Percentiles rank a stretch among this genome's conserved stretches.
Conservation (phyloP, 2,329 filamentous ascomycete genomes). For the Microsporum canis region DNA sequence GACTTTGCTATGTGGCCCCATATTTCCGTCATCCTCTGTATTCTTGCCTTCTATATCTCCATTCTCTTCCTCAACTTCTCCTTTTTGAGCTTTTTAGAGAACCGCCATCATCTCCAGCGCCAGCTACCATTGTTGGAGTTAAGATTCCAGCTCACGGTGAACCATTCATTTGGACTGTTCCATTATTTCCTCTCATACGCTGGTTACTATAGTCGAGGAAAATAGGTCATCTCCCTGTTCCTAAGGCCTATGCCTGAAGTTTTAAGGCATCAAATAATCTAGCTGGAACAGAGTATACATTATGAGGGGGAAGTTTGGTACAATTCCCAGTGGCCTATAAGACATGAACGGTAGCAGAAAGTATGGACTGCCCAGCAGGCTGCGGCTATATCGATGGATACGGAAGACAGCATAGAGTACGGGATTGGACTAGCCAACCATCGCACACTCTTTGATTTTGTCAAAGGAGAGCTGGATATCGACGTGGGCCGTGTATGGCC, state of each 20-base stretch:
- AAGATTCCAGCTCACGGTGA: too few relatives aligned
- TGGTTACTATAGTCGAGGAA: neutral
- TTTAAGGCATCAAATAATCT: slow-evolving; percentile 15
- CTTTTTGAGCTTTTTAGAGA: too few relatives aligned
- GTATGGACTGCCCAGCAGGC: slow-evolving; percentile 17
- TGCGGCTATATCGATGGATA: slow-evolving; percentile 18
- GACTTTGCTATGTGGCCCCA: too few relatives aligned
- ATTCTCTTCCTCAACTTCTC: too few relatives aligned
- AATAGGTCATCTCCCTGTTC: slow-evolving; percentile 17
- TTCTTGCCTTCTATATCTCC: too few relatives aligned
- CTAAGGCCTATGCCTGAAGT: slow-evolving; percentile 11
- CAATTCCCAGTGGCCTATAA: slow-evolving; percentile 17
- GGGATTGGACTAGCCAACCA: slow-evolving; percentile 17
- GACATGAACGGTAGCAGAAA: slow-evolving; percentile 17
- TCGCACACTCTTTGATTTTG: slow-evolving; percentile 18
- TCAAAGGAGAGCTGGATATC: slow-evolving; percentile 14
- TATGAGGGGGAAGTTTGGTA: slow-evolving; percentile 21
- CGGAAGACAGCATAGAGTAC: slow-evolving; percentile 16
- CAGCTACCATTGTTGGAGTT: too few relatives aligned
- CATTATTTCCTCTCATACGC: neutral
- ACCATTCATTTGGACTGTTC: too few relatives aligned
- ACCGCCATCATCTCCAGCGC: too few relatives aligned
- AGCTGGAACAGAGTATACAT: slow-evolving; percentile 29
- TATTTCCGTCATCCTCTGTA: too few relatives aligned
- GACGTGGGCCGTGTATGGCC: slow-evolving; percentile 19